Evolutionary conservation across 169 alveolate genomes (phyloP).

Genomic region (Plasmodium reichenowi): DNA sequence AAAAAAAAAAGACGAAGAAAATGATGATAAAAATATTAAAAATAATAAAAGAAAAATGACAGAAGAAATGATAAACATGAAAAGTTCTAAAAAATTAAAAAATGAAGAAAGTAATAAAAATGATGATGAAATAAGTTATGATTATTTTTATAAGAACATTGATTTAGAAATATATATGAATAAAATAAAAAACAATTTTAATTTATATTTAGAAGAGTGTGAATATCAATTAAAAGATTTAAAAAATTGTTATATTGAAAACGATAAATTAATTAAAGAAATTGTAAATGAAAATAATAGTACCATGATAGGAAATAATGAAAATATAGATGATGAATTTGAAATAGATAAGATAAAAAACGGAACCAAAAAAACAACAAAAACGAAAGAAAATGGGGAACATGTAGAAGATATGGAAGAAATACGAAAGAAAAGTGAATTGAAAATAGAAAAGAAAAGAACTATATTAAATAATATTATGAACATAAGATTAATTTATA

Average conservation of each 20-base stretch:
- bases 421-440: not conserved
- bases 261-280: conserved; percentile 67
- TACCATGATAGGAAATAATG: not conserved
- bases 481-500: conserved; percentile 68
- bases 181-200: conserved; percentile 36
- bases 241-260: conserved; percentile 37
- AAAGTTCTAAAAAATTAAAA: conserved; percentile 28
- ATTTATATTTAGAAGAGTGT: conserved; percentile 61
- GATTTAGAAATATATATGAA: conserved; percentile 39
- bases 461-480: conserved; percentile 45
- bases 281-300: conserved; percentile 61
- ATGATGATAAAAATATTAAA: conserved; percentile 12
- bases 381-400: no score
- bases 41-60: conserved; percentile 33
- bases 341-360: not conserved
- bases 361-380: no score
- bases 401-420: not conserved
- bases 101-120: conserved; percentile 3
- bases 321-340: not conserved
- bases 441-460: conserved; percentile 63
- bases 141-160: conserved; percentile 33
- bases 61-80: conserved; percentile 21
- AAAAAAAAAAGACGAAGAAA: conserved; percentile 43
- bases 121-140: conserved; percentile 35
- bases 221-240: conserved; percentile 48